Conservation (phyloP, 2,329 filamentous ascomycete species). For the Scortechinia acanthostroma region DNA sequence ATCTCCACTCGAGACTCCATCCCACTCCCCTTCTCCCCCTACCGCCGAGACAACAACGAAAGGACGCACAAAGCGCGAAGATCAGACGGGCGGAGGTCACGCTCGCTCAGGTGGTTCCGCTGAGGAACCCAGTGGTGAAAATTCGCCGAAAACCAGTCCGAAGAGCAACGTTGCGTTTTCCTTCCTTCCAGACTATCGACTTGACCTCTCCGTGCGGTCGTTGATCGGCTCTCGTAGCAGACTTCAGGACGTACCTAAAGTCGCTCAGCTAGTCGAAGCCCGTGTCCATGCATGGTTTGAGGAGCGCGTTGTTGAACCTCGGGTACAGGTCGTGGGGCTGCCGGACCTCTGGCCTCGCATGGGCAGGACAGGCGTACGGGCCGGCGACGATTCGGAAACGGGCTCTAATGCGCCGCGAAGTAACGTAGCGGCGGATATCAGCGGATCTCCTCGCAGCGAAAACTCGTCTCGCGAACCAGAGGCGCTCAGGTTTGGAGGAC, state of each 20-base stretch:
- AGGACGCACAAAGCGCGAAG: no score
- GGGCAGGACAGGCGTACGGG: constrained; percentile 31
- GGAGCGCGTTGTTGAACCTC: constrained; percentile 56
- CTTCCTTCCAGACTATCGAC: constrained; percentile 46
- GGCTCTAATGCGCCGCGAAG: constrained; percentile 12
- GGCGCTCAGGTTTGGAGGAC: neutral
- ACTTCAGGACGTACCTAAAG: constrained; percentile 60
- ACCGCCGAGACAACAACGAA: no score
- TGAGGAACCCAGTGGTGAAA: neutral
- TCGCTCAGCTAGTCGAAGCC: constrained; percentile 57
- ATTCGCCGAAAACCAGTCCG: neutral
- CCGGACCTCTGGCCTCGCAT: constrained; percentile 56
- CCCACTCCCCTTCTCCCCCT: neutral
- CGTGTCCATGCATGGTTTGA: constrained; percentile 63
- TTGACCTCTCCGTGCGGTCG: constrained; percentile 58
- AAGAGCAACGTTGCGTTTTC: constrained; percentile 12
- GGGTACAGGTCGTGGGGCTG: constrained; percentile 57
- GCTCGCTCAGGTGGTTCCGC: neutral
- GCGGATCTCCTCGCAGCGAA: neutral
- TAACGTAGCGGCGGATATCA: constrained; percentile 8
- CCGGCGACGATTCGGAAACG: constrained; percentile 26
- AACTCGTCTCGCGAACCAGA: neutral
- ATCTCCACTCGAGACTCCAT: neutral
- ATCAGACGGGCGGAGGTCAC: neutral
- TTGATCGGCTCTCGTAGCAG: constrained; percentile 55